Evolutionary conservation across 2,329 filamentous ascomycete species (phyloP).

Genomic region (Fusarium albosuccineum): DNA sequence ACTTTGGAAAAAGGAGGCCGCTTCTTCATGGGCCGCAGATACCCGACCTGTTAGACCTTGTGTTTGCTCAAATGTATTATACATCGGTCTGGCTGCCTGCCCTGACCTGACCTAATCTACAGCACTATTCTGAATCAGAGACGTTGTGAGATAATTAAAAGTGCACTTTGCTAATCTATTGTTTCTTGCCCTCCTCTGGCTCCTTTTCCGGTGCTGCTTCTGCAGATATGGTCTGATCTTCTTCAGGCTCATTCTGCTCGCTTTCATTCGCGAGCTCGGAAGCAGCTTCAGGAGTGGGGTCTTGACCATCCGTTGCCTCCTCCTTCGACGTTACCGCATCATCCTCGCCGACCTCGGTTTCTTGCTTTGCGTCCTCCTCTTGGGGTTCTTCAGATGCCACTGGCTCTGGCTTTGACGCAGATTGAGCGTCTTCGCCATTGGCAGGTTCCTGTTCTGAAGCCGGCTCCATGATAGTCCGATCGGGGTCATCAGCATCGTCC

Average conservation of each 20-base stretch:
- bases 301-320: constrained; percentile 12
- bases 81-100: neutral
- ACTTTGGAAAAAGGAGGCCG: constrained; percentile 5
- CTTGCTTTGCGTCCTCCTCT: constrained; percentile 38
- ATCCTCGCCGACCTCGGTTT: constrained; percentile 8
- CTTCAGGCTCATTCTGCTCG: constrained; percentile 21
- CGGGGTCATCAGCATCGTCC: constrained; percentile 35
- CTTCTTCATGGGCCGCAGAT: neutral
- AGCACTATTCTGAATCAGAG: constrained; percentile 13
- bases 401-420: constrained; percentile 20
- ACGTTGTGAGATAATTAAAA: constrained; percentile 17
- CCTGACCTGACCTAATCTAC: constrained; percentile 7
- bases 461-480: constrained; percentile 44
- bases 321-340: constrained; percentile 9
- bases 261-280: constrained; percentile 17
- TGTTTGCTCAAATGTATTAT: constrained; percentile 21
- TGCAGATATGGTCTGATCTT: constrained; percentile 5
- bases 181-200: constrained; percentile 25
- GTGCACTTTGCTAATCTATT: constrained; percentile 18
- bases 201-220: constrained; percentile 18
- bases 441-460: constrained; percentile 36
- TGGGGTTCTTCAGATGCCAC: constrained; percentile 31
- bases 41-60: constrained; percentile 1
- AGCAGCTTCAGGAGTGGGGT: neutral
- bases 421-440: constrained; percentile 14